Conservation (phyloP, 2,329 filamentous ascomycete genomes). For the Neopestalotiopsis clavispora region DNA sequence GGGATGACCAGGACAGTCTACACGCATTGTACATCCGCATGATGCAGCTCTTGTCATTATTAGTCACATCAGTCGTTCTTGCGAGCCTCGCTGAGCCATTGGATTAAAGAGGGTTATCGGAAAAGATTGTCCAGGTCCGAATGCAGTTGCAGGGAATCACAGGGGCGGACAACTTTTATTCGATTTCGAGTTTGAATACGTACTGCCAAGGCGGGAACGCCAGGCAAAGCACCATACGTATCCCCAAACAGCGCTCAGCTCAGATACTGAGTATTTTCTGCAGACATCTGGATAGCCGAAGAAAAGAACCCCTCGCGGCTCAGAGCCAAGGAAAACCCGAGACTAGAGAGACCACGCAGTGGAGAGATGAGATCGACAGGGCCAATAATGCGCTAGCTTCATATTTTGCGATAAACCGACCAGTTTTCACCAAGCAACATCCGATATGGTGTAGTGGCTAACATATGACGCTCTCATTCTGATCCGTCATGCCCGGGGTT, state of each 20-base stretch:
- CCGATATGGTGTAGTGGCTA: conserved; percentile 42
- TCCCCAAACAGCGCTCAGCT: too few species aligned
- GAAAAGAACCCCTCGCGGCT: too few species aligned
- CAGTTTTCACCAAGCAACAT: conserved; percentile 16
- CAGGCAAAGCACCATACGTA: too few species aligned
- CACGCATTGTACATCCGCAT: background rate
- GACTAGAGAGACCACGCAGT: too few species aligned
- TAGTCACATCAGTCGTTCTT: background rate
- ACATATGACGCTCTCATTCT: conserved; percentile 41
- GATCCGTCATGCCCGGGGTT: conserved; percentile 34
- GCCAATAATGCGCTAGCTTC: background rate
- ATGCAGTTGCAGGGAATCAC: background rate
- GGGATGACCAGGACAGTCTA: background rate
- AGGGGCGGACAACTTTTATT: too few species aligned
- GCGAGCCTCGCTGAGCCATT: background rate
- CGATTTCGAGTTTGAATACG: too few species aligned
- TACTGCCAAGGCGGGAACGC: too few species aligned
- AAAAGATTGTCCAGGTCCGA: background rate
- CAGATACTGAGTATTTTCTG: too few species aligned
- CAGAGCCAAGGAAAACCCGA: too few species aligned
- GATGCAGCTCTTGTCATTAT: background rate
- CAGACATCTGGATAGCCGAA: too few species aligned
- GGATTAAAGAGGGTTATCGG: background rate
- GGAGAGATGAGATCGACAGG: too few species aligned
- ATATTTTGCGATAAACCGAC: fast-evolving